Conservation (phyloP, 2,329 filamentous ascomycete species). For the Thelonectria blattea region DNA sequence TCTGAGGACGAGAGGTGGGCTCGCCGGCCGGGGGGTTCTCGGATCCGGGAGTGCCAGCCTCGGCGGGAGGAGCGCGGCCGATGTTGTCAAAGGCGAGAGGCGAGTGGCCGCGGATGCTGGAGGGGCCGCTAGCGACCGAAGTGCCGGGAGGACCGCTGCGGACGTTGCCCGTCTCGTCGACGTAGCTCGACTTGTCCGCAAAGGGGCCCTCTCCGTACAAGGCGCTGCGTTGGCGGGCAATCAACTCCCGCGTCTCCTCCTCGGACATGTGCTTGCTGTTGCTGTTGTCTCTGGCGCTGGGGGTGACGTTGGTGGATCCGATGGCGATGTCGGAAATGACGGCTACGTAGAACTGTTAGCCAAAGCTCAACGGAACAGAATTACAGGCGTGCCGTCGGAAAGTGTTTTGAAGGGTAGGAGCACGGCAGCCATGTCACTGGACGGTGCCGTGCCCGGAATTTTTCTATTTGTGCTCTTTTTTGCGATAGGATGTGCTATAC, state of each 20-base stretch:
- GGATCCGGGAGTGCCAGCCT: conserved; percentile 49
- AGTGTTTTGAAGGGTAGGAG: conserved; percentile 31
- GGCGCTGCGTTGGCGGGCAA: conserved; percentile 93
- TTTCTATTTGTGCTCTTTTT: conserved; percentile 49
- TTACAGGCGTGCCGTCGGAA: conserved; percentile 36
- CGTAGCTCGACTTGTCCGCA: conserved; percentile 69
- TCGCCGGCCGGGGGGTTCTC: conserved; percentile 56
- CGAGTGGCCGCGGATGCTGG: conserved; percentile 75
- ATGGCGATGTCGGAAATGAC: conserved; percentile 54
- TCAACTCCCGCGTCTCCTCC: conserved; percentile 93
- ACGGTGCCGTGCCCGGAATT: conserved; percentile 38
- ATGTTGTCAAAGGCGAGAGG: conserved; percentile 76
- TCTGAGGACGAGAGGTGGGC: conserved; percentile 74
- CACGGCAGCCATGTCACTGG: conserved; percentile 32
- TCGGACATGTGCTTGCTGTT: conserved; percentile 83
- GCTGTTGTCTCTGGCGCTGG: conserved; percentile 38
- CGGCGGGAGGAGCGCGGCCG: conserved; percentile 49
- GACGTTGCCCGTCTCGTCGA: conserved; percentile 70
- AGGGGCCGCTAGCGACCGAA: conserved; percentile 54
- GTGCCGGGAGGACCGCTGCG: conserved; percentile 71
- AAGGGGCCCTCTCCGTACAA: conserved; percentile 82
- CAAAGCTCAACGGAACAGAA: conserved; percentile 40
- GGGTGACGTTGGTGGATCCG: conserved; percentile 17
- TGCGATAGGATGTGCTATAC: conserved; percentile 63
- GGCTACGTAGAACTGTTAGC: conserved; percentile 55